Conservation (phyloP, 108 stramenopile genomes). For the Pseudonitzschia pungens region DNA sequence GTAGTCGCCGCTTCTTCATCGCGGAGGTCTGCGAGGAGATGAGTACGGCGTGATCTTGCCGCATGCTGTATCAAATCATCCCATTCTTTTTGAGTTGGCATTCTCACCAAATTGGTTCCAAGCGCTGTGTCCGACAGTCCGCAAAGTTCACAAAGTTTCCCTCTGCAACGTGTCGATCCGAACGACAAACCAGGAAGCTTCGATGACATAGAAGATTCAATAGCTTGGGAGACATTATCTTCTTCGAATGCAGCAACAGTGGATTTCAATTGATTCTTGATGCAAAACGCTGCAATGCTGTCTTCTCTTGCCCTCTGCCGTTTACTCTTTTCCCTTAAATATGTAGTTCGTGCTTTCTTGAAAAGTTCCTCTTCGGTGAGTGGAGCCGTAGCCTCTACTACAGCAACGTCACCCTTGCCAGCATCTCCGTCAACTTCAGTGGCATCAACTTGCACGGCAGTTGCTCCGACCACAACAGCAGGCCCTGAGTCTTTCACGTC, state of each 20-base stretch:
- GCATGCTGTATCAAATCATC: constrained; percentile 57
- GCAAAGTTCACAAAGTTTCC: constrained; percentile 68
- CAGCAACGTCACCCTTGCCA: constrained; percentile 21
- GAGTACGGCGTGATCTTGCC: constrained; percentile 43
- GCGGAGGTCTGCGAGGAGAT: constrained; percentile 61
- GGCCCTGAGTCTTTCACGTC: neutral
- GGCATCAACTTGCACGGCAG: constrained; percentile 46
- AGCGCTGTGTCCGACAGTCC: constrained; percentile 73
- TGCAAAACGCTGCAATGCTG: constrained; percentile 56
- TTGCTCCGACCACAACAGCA: constrained; percentile 33
- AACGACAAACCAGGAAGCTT: constrained; percentile 53
- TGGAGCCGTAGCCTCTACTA: constrained; percentile 33
- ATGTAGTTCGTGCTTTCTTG: constrained; percentile 44
- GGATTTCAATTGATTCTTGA: constrained; percentile 63
- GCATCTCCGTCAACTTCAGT: constrained; percentile 31
- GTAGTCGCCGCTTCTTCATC: neutral
- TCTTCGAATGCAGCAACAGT: constrained; percentile 80
- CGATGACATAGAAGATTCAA: constrained; percentile 58
- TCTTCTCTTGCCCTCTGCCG: constrained; percentile 74
- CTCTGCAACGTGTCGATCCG: constrained; percentile 54
- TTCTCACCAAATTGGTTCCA: constrained; percentile 73
- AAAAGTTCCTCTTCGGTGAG: constrained; percentile 48
- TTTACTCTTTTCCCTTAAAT: constrained; percentile 52
- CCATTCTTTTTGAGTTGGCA: constrained; percentile 80
- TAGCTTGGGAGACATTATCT: constrained; percentile 59